These are phyloP conservation scores for Cystobasidiaceae sp. DNA, from an alignment of 1,284 basidiomycete species.

Conservation along the genomic window DNA sequence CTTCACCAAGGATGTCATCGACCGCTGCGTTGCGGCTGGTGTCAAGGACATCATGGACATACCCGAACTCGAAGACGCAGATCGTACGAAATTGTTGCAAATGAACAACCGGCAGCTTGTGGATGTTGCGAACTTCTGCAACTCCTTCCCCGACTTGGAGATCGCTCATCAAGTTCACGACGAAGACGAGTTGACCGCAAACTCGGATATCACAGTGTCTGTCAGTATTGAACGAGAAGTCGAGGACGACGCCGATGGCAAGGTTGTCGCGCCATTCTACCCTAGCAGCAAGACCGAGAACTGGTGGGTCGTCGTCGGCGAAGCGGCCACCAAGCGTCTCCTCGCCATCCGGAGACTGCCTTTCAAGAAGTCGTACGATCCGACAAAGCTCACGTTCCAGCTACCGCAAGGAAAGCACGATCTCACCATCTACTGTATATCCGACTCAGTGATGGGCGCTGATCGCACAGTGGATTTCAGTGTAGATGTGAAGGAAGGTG, in stretches of 20 bases:
- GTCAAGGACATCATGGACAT: conserved; percentile 88
- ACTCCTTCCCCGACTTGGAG: conserved; percentile 82
- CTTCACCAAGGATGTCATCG: conserved; percentile 80
- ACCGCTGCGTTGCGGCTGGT: conserved; percentile 72
- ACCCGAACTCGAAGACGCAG: conserved; percentile 92
- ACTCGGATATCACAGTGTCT: conserved; percentile 72
- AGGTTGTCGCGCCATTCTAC: conserved; percentile 85
- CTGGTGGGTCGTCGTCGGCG: conserved; percentile 96
- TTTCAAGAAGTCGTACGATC: conserved; percentile 63
- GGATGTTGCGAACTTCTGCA: conserved; percentile 87
- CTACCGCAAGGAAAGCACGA: conserved; percentile 74
- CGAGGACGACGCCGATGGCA: conserved; percentile 62
- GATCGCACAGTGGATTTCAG: conserved; percentile 80
- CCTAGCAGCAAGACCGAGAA: conserved; percentile 84
- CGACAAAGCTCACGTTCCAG: conserved; percentile 81
- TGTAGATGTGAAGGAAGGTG: conserved; percentile 80
- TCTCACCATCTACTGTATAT: conserved; percentile 85
- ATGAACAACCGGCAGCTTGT: conserved; percentile 84
- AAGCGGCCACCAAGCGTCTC: conserved; percentile 60
- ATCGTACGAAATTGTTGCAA: conserved; percentile 71
- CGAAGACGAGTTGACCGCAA: conserved; percentile 75
- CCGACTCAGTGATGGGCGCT: conserved; percentile 75
- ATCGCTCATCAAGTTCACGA: conserved; percentile 71
- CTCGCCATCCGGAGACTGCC: conserved; percentile 95
- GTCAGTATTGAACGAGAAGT: conserved; percentile 73